These are phyloP conservation scores for Suillus alpinus DNA, from an alignment of 768 basidiomycete genomes.

Conservation along the genomic window DNA sequence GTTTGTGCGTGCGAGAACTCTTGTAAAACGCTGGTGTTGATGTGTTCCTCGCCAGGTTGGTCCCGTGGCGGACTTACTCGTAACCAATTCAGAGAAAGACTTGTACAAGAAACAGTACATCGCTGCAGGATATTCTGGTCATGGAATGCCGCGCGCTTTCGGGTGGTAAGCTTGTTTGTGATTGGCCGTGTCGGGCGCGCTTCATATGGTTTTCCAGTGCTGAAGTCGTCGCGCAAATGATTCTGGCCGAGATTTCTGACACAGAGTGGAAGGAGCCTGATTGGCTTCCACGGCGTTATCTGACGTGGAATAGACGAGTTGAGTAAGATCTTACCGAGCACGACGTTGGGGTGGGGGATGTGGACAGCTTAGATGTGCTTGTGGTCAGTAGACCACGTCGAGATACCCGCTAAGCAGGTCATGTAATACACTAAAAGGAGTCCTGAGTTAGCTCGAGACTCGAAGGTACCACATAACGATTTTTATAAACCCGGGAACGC, in stretches of 20 bases:
- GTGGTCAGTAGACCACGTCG: not conserved
- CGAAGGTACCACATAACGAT: too few species aligned
- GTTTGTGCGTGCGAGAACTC: conserved; percentile 46
- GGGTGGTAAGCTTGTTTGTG: conserved; percentile 41
- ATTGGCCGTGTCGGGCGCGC: not conserved
- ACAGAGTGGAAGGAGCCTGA: conserved; percentile 48
- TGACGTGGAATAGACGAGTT: conserved; percentile 33
- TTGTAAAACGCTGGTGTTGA: not conserved
- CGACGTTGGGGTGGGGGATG: not conserved
- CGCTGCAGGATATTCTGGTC: conserved; percentile 65
- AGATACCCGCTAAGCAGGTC: not conserved
- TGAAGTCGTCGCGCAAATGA: conserved; percentile 60
- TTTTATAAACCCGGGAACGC: too few species aligned
- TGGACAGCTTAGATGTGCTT: not conserved
- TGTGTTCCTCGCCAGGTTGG: conserved; percentile 3
- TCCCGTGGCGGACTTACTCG: not conserved
- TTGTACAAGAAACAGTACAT: conserved; percentile 58
- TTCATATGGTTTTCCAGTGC: conserved; percentile 39
- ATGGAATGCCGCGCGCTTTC: conserved; percentile 73
- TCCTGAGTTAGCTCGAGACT: too few species aligned
- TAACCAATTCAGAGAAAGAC: not conserved
- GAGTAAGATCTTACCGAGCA: not conserved
- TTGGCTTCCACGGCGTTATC: conserved; percentile 62
- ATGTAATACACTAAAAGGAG: not conserved
- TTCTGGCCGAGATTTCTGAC: conserved; percentile 44